Base-by-base conservation (phyloP, 768 basidiomycete species). In the Russula emetica region DNA sequence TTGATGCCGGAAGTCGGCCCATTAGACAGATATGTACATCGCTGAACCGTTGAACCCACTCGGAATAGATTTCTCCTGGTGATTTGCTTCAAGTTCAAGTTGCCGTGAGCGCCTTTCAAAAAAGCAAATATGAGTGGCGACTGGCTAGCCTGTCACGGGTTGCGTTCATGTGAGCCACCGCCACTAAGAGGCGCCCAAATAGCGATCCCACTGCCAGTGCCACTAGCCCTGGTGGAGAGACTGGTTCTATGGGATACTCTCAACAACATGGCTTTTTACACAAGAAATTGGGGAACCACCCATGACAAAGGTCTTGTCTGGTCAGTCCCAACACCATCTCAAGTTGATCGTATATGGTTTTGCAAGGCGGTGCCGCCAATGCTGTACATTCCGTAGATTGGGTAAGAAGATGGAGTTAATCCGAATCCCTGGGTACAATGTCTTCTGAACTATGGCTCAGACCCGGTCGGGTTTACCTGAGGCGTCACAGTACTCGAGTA, bases 361-460 rank as follows among this genome's bases (percentile, higher is more conserved):
- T 45, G 30, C 14, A n/a, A 22, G 5, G 28, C 36, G 14, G 6
- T 47, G 53, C 36, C 36, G 50, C 5, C 40, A 57, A 22, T 22
- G 6, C 10, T 30, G 32, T 51, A 57, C 55, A 45, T 32, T 18
- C 50, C 42, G 10, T 53, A 40, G 16, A 40, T 58, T 20, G 32
- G 30, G 50, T 55, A n/a, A 51, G 22, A 26, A 51, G 22, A 6
- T 24, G 22, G 55, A 18, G 14, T n/a, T 55, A 18, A 11, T 57
- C 40, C 50, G 30, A 52, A 22, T n/a, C 40, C 55, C 24, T 28
- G 61, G n/a, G 30, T 16, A 57, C 55, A 24, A 28, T 38, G 58
- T 64, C n/a, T 18, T 38, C 34, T 49, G 58, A 28, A 36, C n/a
- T 20, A 36, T 36, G 26, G n/a, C n/a, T n/a, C n/a, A n/a, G n/a